phyloP scores from a whole-genome alignment of 1,284 basidiomycete species.

The Pseudozyma tsukubaensis region DNA sequence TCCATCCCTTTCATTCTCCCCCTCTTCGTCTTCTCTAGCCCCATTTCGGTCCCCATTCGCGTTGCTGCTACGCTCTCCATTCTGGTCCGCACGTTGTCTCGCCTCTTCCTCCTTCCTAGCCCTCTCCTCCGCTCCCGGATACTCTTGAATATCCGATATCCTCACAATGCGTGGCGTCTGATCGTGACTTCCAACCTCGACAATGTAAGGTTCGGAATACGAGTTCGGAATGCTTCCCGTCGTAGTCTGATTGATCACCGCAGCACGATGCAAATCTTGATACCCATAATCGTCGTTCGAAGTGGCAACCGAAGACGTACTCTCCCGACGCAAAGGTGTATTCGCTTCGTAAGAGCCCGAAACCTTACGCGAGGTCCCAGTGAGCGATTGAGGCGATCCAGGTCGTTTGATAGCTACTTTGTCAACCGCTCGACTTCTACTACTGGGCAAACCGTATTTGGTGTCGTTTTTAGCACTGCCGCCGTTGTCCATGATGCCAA shows the following conservation, averaged over 20 bases:
- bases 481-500: slow-evolving; percentile 32
- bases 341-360: slow-evolving; percentile 29
- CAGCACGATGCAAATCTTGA: slow-evolving; percentile 31
- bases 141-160: slow-evolving; percentile 50
- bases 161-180: slow-evolving; percentile 37
- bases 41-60: neutral
- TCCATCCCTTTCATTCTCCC: slow-evolving; percentile 10
- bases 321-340: slow-evolving; percentile 30
- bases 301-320: slow-evolving; percentile 31
- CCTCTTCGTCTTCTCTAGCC: neutral
- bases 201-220: slow-evolving; percentile 54
- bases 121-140: slow-evolving; percentile 35
- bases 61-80: slow-evolving; percentile 3
- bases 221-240: slow-evolving; percentile 28
- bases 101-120: slow-evolving; percentile 19
- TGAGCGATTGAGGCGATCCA: slow-evolving; percentile 37
- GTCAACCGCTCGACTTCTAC: slow-evolving; percentile 44
- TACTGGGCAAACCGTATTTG: slow-evolving; percentile 47
- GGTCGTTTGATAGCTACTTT: slow-evolving; percentile 62
- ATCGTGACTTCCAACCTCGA: slow-evolving; percentile 56
- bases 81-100: slow-evolving; percentile 1
- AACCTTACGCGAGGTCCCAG: slow-evolving; percentile 16
- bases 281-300: slow-evolving; percentile 27
- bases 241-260: slow-evolving; percentile 18
- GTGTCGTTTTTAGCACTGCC: slow-evolving; percentile 13